Conservation (phyloP, 1,284 basidiomycete species). For the Pyrrhoderma noxium region DNA sequence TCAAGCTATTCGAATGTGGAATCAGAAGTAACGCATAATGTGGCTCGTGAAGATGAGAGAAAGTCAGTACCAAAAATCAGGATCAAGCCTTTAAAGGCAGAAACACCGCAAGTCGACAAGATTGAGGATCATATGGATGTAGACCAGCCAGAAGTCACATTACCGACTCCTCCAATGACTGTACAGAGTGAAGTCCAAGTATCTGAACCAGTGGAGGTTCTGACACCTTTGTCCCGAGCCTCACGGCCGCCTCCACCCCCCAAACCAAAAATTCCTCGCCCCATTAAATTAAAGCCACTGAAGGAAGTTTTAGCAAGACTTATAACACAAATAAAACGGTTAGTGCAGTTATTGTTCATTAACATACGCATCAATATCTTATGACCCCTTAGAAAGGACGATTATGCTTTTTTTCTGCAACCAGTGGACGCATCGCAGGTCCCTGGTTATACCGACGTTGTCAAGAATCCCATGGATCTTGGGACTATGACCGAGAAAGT, state of each 20-base stretch:
- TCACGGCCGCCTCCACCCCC: conserved; percentile 4
- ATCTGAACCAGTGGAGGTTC: neutral
- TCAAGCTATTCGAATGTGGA: neutral
- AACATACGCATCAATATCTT: neutral
- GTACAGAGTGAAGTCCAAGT: neutral
- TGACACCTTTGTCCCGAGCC: neutral
- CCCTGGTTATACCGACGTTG: conserved; percentile 59
- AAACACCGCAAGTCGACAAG: neutral
- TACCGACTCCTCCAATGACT: neutral
- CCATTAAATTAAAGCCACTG: conserved; percentile 67
- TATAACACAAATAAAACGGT: conserved; percentile 72
- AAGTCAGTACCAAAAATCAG: conserved; percentile 12
- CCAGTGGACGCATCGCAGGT: conserved; percentile 64
- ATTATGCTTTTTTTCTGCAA: conserved; percentile 75
- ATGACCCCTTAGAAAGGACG: conserved; percentile 55
- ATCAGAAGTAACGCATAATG: neutral
- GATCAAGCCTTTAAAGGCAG: conserved; percentile 11
- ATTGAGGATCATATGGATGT: conserved; percentile 5
- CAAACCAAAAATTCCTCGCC: conserved; percentile 32
- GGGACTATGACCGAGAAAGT: conserved; percentile 72
- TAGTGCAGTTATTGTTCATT: conserved; percentile 21
- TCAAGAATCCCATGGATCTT: conserved; percentile 76
- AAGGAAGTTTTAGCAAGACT: conserved; percentile 63
- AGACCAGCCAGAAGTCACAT: neutral
- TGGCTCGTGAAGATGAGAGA: conserved; percentile 1